phyloP scores from a whole-genome alignment of 2,329 filamentous ascomycete species.

The Xylariaceae sp. region DNA sequence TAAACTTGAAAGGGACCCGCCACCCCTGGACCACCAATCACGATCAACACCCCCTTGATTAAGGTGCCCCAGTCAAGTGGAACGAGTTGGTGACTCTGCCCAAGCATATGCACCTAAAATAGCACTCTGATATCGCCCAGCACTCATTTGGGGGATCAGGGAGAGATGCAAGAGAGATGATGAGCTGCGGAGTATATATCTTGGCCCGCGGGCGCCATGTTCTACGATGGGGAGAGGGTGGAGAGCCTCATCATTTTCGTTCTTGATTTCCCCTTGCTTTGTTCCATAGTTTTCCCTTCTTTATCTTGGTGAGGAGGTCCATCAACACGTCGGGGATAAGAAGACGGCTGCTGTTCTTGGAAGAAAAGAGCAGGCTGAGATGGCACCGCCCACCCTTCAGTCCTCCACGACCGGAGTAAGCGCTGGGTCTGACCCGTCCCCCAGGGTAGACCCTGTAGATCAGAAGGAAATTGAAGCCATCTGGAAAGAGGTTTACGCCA shows the following conservation, averaged over 20 bases:
- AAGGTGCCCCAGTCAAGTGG: constrained; percentile 2
- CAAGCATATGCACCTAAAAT: not conserved
- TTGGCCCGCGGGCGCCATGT: too few species aligned
- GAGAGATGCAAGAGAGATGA: not conserved
- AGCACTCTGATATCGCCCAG: too few species aligned
- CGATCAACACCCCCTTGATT: not conserved
- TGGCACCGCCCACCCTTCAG: constrained; percentile 22
- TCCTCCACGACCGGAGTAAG: constrained; percentile 18
- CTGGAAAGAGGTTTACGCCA: constrained; percentile 31
- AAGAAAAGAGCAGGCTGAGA: constrained; percentile 3
- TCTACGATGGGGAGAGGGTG: not conserved
- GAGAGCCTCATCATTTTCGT: too few species aligned
- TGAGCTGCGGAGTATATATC: not conserved
- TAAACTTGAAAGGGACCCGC: too few species aligned
- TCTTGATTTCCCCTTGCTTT: not conserved
- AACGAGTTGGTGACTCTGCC: constrained; percentile 2
- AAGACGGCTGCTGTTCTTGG: not conserved
- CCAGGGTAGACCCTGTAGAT: constrained; percentile 23
- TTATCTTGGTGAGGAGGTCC: not conserved
- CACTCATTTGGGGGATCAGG: not conserved
- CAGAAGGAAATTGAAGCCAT: constrained; percentile 30
- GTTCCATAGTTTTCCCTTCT: not conserved
- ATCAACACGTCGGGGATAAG: not conserved
- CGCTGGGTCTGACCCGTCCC: constrained; percentile 13
- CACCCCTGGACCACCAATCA: not conserved